These are phyloP conservation scores for Lipomyces oligophaga DNA, from an alignment of 805 yeast genomes.

Conservation along the genomic window DNA sequence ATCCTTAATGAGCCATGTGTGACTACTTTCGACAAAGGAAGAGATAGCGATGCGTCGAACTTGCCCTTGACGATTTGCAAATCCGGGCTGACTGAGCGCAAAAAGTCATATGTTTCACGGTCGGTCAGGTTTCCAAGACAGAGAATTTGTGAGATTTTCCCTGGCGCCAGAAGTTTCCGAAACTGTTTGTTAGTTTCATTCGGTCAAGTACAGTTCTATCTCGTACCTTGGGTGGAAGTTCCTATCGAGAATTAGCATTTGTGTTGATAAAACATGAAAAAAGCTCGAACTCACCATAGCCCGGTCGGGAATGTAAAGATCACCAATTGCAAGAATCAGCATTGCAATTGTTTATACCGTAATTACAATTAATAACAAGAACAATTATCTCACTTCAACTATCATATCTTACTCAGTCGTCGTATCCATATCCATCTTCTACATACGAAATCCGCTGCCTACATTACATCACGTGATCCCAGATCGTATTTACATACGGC, in stretches of 20 bases:
- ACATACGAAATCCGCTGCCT: no score
- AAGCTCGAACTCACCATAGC: constrained; percentile 50
- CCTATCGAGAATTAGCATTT: constrained; percentile 35
- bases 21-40: constrained; percentile 64
- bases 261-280: background rate
- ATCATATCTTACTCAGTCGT: no score
- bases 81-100: constrained; percentile 65
- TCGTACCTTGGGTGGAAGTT: constrained; percentile 45
- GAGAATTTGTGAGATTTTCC: constrained; percentile 78
- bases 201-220: background rate
- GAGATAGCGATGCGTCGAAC: constrained; percentile 47
- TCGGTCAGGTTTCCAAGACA: constrained; percentile 80
- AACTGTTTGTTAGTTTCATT: constrained; percentile 45
- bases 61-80: constrained; percentile 80
- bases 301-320: constrained; percentile 83
- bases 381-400: no score
- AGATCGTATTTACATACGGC: no score
- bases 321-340: constrained; percentile 82
- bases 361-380: no score
- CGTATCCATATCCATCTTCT: no score
- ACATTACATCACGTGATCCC: no score
- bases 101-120: constrained; percentile 56
- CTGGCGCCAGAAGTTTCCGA: constrained; percentile 72
- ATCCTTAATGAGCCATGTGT: constrained; percentile 67
- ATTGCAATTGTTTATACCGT: constrained; percentile 42